Conservation (phyloP, 441 rosid species). For the Populus hybrid region DNA sequence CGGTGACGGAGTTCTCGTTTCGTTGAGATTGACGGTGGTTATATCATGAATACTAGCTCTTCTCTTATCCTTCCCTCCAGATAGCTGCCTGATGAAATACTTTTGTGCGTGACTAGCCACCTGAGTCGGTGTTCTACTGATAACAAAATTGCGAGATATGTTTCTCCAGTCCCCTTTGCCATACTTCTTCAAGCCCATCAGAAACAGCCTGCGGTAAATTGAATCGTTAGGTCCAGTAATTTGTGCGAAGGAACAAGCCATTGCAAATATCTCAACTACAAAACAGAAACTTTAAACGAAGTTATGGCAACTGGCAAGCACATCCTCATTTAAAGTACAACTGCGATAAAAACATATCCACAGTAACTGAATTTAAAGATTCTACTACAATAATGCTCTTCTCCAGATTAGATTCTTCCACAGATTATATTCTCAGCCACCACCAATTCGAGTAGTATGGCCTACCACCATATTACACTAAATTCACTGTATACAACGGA, state of each 20-base stretch:
- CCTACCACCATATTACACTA: not conserved
- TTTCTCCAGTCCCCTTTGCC: slow-evolving; percentile 99
- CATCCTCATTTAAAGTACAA: not conserved
- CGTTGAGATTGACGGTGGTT: slow-evolving; percentile 72
- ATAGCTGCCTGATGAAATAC: slow-evolving; percentile 88
- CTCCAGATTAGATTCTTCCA: slow-evolving; percentile 13
- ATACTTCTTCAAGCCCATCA: slow-evolving; percentile 85
- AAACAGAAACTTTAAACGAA: not conserved
- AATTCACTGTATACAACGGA: not conserved
- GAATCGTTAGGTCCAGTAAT: slow-evolving; percentile 8
- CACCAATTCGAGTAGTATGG: not conserved
- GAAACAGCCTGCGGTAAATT: slow-evolving; percentile 58
- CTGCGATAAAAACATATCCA: not conserved
- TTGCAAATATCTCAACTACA: not conserved
- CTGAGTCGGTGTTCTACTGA: slow-evolving; percentile 86
- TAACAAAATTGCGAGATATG: slow-evolving; percentile 83
- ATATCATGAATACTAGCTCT: slow-evolving; percentile 96
- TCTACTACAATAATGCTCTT: slow-evolving; percentile 13
- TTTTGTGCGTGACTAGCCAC: slow-evolving; percentile 99
- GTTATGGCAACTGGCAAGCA: not conserved
- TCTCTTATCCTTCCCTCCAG: slow-evolving; percentile 95
- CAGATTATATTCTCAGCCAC: slow-evolving; percentile 1
- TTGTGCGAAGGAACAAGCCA: not conserved
- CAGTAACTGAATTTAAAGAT: slow-evolving; percentile 3
- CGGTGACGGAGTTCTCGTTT: slow-evolving; percentile 48